Conservation (phyloP, 768 basidiomycete species). For the Stropharia rugosoannulata region DNA sequence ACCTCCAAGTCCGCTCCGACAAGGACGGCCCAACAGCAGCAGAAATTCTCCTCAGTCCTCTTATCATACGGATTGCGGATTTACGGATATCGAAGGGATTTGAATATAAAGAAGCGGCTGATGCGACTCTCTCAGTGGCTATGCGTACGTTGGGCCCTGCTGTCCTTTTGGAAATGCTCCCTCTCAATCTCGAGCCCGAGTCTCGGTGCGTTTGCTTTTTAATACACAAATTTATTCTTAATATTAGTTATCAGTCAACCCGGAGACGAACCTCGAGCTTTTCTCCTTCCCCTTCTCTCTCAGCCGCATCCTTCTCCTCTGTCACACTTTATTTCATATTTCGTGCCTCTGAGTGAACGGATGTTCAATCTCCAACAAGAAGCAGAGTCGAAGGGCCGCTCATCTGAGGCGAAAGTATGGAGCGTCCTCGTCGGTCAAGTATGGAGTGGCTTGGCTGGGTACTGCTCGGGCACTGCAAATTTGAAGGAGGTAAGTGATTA, state of each 20-base stretch:
- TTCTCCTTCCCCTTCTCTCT: slow-evolving; percentile 83
- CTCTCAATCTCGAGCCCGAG: slow-evolving; percentile 75
- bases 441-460: slow-evolving; percentile 90
- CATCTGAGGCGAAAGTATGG: slow-evolving; percentile 93
- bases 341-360: slow-evolving; percentile 90
- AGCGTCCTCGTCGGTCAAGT: slow-evolving; percentile 90
- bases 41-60: slow-evolving; percentile 64
- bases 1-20: slow-evolving; percentile 51
- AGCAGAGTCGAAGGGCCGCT: slow-evolving; percentile 69
- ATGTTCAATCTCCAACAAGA: slow-evolving; percentile 88
- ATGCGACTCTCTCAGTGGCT: slow-evolving; percentile 73
- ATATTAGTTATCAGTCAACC: slow-evolving; percentile 44
- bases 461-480: slow-evolving; percentile 82
- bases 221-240: not conserved
- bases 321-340: slow-evolving; percentile 83
- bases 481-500: slow-evolving; percentile 53
- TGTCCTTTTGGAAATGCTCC: slow-evolving; percentile 68
- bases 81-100: slow-evolving; percentile 79
- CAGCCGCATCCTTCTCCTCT: slow-evolving; percentile 81
- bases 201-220: not conserved
- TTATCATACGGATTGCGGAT: slow-evolving; percentile 72
- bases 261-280: slow-evolving; percentile 85
- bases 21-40: slow-evolving; percentile 53
- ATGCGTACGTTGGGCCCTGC: slow-evolving; percentile 87
- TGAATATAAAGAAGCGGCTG: slow-evolving; percentile 87